Conservation (phyloP, 805 yeast genomes). For the Teunomyces atbi region DNA sequence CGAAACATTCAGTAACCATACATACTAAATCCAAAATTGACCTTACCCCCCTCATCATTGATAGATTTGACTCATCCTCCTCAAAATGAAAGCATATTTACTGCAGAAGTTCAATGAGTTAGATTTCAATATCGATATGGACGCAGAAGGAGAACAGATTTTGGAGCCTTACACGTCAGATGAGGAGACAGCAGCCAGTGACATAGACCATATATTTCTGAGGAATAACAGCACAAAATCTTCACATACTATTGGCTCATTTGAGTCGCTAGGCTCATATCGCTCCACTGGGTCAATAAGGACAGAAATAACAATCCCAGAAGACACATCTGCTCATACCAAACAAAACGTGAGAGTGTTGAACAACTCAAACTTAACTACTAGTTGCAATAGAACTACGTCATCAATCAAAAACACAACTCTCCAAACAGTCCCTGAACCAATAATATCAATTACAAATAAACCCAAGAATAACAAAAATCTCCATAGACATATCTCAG, state of each 20-base stretch:
- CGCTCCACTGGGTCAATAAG: conserved; percentile 5
- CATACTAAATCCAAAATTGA: not conserved
- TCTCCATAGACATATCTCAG: not conserved
- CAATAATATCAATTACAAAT: not conserved
- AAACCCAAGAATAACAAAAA: not conserved
- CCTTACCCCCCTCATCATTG: not conserved
- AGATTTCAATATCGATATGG: conserved; percentile 2
- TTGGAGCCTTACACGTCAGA: not conserved
- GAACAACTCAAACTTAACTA: not conserved
- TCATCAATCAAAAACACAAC: not conserved
- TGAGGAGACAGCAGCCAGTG: not conserved
- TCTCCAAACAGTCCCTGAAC: not conserved
- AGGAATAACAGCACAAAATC: conserved; percentile 13
- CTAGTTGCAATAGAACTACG: not conserved
- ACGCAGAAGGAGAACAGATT: not conserved
- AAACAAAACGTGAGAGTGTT: not conserved
- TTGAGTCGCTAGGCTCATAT: conserved; percentile 5
- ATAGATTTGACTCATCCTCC: not conserved
- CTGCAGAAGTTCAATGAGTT: conserved; percentile 4
- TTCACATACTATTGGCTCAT: conserved; percentile 6
- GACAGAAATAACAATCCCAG: conserved; percentile 8
- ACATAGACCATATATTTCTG: conserved; percentile 4
- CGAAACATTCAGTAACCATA: not conserved
- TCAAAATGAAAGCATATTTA: not conserved
- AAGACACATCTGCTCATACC: not conserved